These are phyloP conservation scores for Aspergillus carlsbadensis DNA, from an alignment of 495 filamentous ascomycete genomes.

Conservation along the genomic window DNA sequence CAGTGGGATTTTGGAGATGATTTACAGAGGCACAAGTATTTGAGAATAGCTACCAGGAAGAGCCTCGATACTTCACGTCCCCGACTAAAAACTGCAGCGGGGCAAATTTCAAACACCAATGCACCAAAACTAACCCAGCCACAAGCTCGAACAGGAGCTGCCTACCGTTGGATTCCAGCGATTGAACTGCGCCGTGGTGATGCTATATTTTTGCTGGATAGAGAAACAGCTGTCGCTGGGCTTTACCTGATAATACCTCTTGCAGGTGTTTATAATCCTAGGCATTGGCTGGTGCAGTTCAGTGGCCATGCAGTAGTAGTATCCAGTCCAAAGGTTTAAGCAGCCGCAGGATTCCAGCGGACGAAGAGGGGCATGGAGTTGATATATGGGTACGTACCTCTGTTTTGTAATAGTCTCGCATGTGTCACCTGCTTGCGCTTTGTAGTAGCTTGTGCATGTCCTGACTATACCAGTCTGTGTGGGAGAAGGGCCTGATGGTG, in stretches of 20 bases:
- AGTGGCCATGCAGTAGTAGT: slow-evolving; percentile 13
- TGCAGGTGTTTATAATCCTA: slow-evolving; percentile 4
- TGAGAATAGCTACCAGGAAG: too few species aligned
- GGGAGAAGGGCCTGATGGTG: not conserved
- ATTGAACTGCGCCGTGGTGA: slow-evolving; percentile 7
- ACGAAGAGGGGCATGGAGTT: not conserved
- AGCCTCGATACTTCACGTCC: too few species aligned
- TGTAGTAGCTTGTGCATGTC: slow-evolving; percentile 1
- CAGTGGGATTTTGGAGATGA: too few species aligned
- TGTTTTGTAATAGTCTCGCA: slow-evolving; percentile 1
- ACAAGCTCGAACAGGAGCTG: not conserved
- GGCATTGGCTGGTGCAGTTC: not conserved
- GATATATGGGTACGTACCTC: slow-evolving; percentile 7
- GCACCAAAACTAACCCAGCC: slow-evolving; percentile 15
- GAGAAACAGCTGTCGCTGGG: slow-evolving; percentile 8
- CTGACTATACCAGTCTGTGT: slow-evolving; percentile 3
- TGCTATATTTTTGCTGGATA: slow-evolving; percentile 10
- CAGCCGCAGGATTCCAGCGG: slow-evolving; percentile 10
- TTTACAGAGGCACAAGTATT: too few species aligned
- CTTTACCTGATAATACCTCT: slow-evolving; percentile 1
- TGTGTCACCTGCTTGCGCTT: not conserved
- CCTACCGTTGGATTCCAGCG: slow-evolving; percentile 16
- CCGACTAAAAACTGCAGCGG: too few species aligned
- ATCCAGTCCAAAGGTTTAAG: not conserved
- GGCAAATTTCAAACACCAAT: slow-evolving; percentile 3